Conservation (phyloP, 805 yeast genomes). For the Jamesozyma lodderae region DNA sequence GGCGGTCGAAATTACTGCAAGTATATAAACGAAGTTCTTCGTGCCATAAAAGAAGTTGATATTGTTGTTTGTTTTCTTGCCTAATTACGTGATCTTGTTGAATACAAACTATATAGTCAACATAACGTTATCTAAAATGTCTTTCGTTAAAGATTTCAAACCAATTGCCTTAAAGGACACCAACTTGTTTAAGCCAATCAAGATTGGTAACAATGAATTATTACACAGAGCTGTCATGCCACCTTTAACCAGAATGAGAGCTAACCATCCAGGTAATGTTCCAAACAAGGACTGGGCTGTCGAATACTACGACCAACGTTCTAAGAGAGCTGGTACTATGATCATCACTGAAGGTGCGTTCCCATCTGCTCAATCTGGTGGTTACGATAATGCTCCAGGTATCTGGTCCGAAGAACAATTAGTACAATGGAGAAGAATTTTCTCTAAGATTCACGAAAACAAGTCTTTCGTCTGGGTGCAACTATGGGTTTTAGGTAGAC, state of each 20-base stretch:
- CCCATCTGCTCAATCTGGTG: conserved; percentile 36
- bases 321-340: conserved; percentile 48
- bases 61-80: neutral
- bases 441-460: conserved; percentile 42
- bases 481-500: conserved; percentile 43
- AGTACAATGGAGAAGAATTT: conserved; percentile 41
- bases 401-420: conserved; percentile 41
- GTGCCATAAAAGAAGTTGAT: no score
- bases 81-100: neutral
- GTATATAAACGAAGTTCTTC: no score
- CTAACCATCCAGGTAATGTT: conserved; percentile 30
- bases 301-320: conserved; percentile 50
- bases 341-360: conserved; percentile 53
- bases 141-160: conserved; percentile 19
- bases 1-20: no score
- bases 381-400: conserved; percentile 42
- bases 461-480: conserved; percentile 40
- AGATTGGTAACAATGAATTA: conserved; percentile 33
- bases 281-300: conserved; percentile 38
- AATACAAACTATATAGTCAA: no score
- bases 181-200: conserved; percentile 37
- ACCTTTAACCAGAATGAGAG: conserved; percentile 41
- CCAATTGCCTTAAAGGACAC: conserved; percentile 29
- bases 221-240: conserved; percentile 35
- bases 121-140: no score